These are phyloP conservation scores for Zasmidium angulare DNA, from an alignment of 2,329 filamentous ascomycete genomes.

Conservation along the genomic window DNA sequence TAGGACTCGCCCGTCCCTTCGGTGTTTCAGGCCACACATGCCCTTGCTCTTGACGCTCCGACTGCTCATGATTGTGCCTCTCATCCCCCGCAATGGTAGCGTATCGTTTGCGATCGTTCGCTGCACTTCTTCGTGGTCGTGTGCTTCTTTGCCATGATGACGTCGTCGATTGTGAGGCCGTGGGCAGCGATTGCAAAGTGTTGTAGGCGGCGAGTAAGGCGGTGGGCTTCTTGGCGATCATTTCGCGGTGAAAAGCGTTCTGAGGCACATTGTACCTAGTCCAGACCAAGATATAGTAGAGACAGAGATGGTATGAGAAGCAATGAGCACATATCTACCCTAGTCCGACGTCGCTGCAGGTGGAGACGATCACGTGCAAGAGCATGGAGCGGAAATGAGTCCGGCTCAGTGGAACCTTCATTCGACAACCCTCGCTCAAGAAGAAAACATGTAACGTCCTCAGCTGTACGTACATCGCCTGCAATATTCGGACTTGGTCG, in stretches of 20 bases:
- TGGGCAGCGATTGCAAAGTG: conserved; percentile 22
- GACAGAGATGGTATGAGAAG: not conserved
- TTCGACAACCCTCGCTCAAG: no score
- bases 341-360: not conserved
- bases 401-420: not conserved
- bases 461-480: no score
- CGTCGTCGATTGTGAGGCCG: conserved; percentile 35
- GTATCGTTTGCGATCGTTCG: conserved; percentile 22
- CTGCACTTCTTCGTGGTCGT: conserved; percentile 25
- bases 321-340: conserved; percentile 4
- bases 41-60: conserved; percentile 25
- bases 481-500: no score
- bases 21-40: conserved; percentile 36
- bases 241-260: conserved; percentile 18
- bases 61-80: conserved; percentile 20
- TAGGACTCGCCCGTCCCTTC: conserved; percentile 54
- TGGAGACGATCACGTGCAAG: not conserved
- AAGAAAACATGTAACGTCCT: no score
- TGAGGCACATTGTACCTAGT: conserved; percentile 22
- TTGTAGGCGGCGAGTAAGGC: conserved; percentile 33
- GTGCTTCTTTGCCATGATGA: conserved; percentile 42
- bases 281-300: not conserved
- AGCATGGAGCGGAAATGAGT: not conserved
- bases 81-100: conserved; percentile 33
- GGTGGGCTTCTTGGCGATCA: conserved; percentile 40